These are phyloP conservation scores for Beauveria sp. DNA, from an alignment of 2,329 filamentous ascomycete genomes.

Conservation along the genomic window DNA sequence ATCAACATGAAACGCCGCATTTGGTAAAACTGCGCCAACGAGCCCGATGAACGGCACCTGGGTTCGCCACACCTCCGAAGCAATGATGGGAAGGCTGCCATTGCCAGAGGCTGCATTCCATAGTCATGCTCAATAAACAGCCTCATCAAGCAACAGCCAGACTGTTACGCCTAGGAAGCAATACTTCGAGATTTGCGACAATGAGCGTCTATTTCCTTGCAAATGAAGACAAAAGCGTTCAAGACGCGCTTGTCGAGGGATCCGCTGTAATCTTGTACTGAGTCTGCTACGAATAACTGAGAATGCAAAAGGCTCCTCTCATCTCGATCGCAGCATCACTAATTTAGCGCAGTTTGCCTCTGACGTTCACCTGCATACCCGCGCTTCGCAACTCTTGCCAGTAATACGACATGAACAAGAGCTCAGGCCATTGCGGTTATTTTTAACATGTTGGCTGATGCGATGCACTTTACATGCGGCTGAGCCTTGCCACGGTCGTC, in stretches of 20 bases:
- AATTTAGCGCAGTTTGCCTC: not conserved
- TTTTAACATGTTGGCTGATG: not conserved
- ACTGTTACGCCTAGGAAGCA: too few relatives aligned
- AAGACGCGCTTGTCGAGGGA: not conserved
- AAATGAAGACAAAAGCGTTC: not conserved
- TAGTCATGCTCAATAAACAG: too few relatives aligned
- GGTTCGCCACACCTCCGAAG: too few relatives aligned
- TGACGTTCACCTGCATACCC: not conserved
- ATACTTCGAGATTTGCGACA: too few relatives aligned
- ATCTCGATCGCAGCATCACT: not conserved
- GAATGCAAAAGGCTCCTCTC: not conserved
- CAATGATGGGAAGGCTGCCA: too few relatives aligned
- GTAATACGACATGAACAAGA: too few relatives aligned
- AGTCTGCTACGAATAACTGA: not conserved
- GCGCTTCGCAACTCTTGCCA: not conserved
- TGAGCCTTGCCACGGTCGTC: not conserved
- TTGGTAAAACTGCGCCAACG: not conserved
- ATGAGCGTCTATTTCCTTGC: too few relatives aligned
- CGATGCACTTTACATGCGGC: not conserved
- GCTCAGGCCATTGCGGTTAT: not conserved
- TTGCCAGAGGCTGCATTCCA: too few relatives aligned
- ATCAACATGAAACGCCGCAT: constrained; percentile 7
- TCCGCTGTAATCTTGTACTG: not conserved
- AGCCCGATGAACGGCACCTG: not conserved
- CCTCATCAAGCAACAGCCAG: too few relatives aligned